Percentiles rank a stretch among this genome's conserved stretches.
phyloP scores from a whole-genome alignment of 148 eudicot genomes.

The Fagopyrum homotropicum region DNA sequence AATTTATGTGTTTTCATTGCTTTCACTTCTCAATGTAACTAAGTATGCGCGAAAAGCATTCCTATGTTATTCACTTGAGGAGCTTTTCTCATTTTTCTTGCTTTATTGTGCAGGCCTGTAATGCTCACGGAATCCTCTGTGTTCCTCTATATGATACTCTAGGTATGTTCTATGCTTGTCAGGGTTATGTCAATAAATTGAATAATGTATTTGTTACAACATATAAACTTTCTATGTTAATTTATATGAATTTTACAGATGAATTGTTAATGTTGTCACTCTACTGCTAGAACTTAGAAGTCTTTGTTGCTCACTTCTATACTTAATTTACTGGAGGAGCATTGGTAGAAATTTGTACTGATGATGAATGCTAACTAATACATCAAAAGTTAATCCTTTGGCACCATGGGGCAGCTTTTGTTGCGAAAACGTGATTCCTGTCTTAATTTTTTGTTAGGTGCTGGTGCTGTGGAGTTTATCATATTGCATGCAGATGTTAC shows the following conservation, averaged over 20 bases:
- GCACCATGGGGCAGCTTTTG: not conserved
- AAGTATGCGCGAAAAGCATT: not conserved
- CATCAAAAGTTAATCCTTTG: not conserved
- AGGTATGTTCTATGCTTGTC: constrained; percentile 38
- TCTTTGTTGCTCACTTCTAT: not conserved
- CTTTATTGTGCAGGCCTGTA: constrained; percentile 75
- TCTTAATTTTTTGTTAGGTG: constrained; percentile 44
- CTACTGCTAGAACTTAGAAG: not conserved
- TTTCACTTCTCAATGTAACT: not conserved
- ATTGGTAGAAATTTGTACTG: not conserved
- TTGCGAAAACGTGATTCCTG: not conserved
- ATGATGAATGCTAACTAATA: not conserved
- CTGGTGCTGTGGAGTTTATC: constrained; percentile 92
- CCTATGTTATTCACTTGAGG: not conserved
- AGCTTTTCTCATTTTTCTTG: constrained; percentile 2
- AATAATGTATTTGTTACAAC: not conserved
- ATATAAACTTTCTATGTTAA: not conserved
- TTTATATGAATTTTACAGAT: not conserved
- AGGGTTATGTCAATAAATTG: not conserved
- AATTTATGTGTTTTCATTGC: not conserved
- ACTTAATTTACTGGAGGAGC: not conserved
- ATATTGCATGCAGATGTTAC: constrained; percentile 81
- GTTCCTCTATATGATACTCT: constrained; percentile 92
- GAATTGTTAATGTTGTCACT: not conserved
- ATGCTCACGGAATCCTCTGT: constrained; percentile 92